A percentile compares a stretch with the other conserved stretches of the same genome.
Evolutionary conservation across 257 asterid species (phyloP).

Genomic region (Buddleja alternifolia): DNA sequence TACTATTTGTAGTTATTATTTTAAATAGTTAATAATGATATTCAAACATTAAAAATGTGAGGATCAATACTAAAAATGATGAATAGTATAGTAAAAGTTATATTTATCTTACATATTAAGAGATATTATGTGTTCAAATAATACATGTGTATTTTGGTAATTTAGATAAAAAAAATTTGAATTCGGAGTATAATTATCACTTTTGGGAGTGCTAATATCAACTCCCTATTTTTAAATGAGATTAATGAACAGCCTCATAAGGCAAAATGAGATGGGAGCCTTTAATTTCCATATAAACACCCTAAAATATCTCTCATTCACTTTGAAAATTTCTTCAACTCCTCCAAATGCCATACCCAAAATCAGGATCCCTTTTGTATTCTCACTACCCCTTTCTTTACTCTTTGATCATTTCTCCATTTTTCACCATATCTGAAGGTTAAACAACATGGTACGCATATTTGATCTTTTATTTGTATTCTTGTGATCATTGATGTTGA

Average conservation of each 20-base stretch:
- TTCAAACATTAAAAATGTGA: no score
- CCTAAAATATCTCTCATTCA: constrained; percentile 43
- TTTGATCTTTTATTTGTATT: background rate
- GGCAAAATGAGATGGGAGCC: background rate
- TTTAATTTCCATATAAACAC: constrained; percentile 18
- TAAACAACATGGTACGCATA: constrained; percentile 42
- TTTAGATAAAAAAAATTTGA: no score
- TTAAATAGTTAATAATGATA: no score
- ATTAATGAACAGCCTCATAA: background rate
- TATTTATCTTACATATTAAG: no score
- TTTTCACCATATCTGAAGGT: constrained; percentile 8
- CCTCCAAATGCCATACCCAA: constrained; percentile 31
- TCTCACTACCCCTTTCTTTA: constrained; percentile 22
- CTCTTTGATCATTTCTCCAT: constrained; percentile 17
- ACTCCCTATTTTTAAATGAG: no score
- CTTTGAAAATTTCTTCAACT: constrained; percentile 33
- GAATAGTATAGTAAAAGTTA: no score
- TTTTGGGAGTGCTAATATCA: no score
- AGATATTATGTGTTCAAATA: no score
- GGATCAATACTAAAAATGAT: no score
- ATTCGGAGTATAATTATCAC: no score
- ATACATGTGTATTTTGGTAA: no score
- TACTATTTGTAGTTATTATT: no score
- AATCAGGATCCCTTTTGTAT: constrained; percentile 36
- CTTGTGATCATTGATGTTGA: background rate